Percentiles rank a stretch among this genome's conserved stretches.
phyloP scores from a whole-genome alignment of 257 asterid species.

The Mentha longifolia region DNA sequence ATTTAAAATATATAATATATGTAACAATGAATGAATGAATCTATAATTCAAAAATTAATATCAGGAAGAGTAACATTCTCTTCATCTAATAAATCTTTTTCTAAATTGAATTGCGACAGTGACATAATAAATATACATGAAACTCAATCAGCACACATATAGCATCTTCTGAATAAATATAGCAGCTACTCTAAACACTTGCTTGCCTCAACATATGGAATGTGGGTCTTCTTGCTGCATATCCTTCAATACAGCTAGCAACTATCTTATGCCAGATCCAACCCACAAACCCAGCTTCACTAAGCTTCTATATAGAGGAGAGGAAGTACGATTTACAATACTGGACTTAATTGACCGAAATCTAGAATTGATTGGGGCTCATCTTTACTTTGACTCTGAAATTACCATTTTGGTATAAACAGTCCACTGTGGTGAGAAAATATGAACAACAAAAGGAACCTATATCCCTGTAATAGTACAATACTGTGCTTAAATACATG shows the following conservation, averaged over 20 bases:
- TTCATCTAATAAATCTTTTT: not conserved
- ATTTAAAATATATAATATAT: too few relatives aligned
- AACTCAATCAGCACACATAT: not conserved
- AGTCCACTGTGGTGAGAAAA: not conserved
- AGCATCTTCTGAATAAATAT: not conserved
- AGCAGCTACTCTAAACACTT: not conserved
- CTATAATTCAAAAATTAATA: too few relatives aligned
- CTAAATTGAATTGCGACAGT: not conserved
- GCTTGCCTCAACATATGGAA: slow-evolving; percentile 11
- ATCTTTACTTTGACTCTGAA: not conserved
- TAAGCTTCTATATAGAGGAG: not conserved
- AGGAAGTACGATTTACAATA: not conserved
- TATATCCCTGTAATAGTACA: not conserved
- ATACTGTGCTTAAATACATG: not conserved
- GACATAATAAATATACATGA: too few relatives aligned
- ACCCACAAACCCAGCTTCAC: slow-evolving; percentile 11
- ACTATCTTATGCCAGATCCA: slow-evolving; percentile 16
- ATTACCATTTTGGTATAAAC: not conserved
- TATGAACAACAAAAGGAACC: slow-evolving; percentile 1
- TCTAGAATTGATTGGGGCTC: slow-evolving; percentile 5
- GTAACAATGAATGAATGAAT: too few relatives aligned
- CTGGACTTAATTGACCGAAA: not conserved
- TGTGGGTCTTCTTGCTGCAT: not conserved
- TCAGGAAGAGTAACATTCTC: too few relatives aligned
- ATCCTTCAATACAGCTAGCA: slow-evolving; percentile 13